Conservation (phyloP, 1,284 basidiomycete species). For the Melampsora occidentalis region DNA sequence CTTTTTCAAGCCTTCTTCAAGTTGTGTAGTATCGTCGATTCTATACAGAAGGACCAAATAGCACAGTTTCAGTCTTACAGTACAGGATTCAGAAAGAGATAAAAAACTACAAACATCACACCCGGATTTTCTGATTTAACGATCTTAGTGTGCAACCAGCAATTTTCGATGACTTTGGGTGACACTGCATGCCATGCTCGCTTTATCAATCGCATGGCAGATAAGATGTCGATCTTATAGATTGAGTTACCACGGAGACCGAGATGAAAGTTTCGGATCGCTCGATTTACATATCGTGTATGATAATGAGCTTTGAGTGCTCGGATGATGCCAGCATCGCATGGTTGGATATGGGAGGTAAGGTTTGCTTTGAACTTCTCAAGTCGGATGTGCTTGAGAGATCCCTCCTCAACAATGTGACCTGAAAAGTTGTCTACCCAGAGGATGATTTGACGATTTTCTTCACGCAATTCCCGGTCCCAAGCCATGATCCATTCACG, state of each 20-base stretch:
- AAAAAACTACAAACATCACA: background rate
- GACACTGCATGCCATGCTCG: background rate
- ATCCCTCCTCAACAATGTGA: background rate
- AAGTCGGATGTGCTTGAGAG: background rate
- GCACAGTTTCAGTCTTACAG: background rate
- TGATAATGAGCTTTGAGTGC: conserved; percentile 10
- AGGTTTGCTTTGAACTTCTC: conserved; percentile 23
- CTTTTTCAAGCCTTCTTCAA: background rate
- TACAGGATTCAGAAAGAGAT: background rate
- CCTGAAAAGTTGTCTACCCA: conserved; percentile 11
- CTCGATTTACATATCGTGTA: background rate
- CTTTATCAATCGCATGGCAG: background rate
- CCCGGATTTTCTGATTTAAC: background rate
- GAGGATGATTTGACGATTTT: conserved; percentile 19
- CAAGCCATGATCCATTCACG: background rate
- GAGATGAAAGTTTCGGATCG: background rate
- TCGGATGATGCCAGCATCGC: conserved; percentile 22
- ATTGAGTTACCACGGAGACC: background rate
- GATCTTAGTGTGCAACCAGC: too few species aligned
- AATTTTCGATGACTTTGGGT: background rate
- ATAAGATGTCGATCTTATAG: background rate
- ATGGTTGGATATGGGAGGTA: conserved; percentile 21
- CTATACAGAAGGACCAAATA: background rate
- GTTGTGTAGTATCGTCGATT: background rate
- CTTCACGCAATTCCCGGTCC: background rate